Conservation (phyloP, 2,329 filamentous ascomycete species). For the Dactylonectria estremocensis region DNA sequence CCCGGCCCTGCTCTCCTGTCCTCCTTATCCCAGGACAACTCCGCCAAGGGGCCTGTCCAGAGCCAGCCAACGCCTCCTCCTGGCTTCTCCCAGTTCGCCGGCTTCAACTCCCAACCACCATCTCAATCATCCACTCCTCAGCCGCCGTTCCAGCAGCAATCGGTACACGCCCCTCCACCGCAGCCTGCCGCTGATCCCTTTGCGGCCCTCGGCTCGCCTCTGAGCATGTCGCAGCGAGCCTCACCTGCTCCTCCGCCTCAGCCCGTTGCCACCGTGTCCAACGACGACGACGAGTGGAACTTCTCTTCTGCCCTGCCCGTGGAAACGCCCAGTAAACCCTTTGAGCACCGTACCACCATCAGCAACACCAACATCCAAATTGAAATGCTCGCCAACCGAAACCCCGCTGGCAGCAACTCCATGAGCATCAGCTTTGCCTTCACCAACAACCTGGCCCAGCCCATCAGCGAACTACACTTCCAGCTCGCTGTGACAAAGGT, state of each 20-base stretch:
- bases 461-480: conserved; percentile 86
- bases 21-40: conserved; percentile 74
- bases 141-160: conserved; percentile 63
- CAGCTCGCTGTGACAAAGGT: conserved; percentile 96
- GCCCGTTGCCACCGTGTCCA: conserved; percentile 53
- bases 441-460: conserved; percentile 82
- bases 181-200: conserved; percentile 66
- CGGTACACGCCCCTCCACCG: conserved; percentile 62
- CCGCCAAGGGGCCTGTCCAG: conserved; percentile 62
- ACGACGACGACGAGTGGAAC: conserved; percentile 92
- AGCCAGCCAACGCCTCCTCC: conserved; percentile 57
- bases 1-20: conserved; percentile 77
- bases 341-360: conserved; percentile 76
- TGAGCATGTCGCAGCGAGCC: conserved; percentile 45
- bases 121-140: conserved; percentile 70
- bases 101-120: conserved; percentile 67
- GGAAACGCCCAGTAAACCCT: conserved; percentile 66
- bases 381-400: conserved; percentile 78
- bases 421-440: conserved; percentile 85
- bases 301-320: conserved; percentile 89
- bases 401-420: conserved; percentile 65
- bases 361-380: conserved; percentile 80
- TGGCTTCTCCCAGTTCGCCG: conserved; percentile 68
- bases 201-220: conserved; percentile 60
- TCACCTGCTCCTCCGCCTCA: conserved; percentile 47